Base-by-base conservation (phyloP, 768 basidiomycete species). In the Rhodosporidiobolus sp. region DNA sequence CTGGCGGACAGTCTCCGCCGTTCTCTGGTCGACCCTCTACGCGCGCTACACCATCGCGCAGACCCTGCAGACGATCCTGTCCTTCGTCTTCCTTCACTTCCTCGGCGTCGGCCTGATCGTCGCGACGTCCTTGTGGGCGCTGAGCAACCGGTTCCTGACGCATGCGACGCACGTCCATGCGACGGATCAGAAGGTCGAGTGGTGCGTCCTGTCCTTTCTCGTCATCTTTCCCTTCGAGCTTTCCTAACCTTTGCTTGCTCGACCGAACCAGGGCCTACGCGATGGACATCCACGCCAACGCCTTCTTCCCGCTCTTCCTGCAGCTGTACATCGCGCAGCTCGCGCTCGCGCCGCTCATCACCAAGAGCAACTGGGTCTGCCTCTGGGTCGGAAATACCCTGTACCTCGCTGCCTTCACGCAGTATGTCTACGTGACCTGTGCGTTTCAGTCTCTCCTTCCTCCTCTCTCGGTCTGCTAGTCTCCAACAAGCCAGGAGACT, bases 221-320 rank as follows among this genome's bases (percentile, higher is more conserved):
- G 49, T 28, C 34, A 46, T 38, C 10, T 72, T 19, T 45, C 30
- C 14, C 38, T 20, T 19, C 5, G 9, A 11, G 24, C 17, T 76
- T 78, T 30, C 77, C 55, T 82, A 82, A 28, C 89, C 93, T 43
- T 91, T 93, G 84, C 94, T 89, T 38, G 8, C 26, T 54, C 22
- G 19, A 20, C 3, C 26, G 38, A n/a, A 16, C 3, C 63, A 77
- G 76, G 91, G 90, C 89, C 8, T 98, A 96, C 81, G 92, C 91
- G 20, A 95, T 98, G 78, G 95, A 98, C 81, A 90, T 97, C 24
- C 94, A 96, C 81, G 94, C 90, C 70, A 97, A 98, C 78, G 89
- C 93, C 6, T 98, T 97, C 85, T 95, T 97, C 82, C 94, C 94
- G 28, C 84, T 94, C 70, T 95, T 91, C 82, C 86, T 96, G 70